Conservation (phyloP, 768 basidiomycete species). For the Kwoniella botswanensis region DNA sequence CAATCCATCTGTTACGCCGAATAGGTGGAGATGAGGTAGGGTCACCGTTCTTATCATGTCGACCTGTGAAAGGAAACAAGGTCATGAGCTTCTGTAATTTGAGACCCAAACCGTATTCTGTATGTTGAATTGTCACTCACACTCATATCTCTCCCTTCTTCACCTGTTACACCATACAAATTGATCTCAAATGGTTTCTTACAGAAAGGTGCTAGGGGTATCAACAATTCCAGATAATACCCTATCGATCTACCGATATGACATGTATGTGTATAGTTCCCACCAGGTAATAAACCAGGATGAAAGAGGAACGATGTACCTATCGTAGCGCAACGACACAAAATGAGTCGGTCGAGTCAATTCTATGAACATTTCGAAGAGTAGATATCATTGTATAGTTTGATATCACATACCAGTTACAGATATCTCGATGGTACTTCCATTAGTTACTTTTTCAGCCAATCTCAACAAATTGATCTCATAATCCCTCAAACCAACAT, state of each 20-base stretch:
- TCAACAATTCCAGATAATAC: conserved; percentile 88
- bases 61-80: conserved; percentile 62
- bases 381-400: too few relatives aligned
- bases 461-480: conserved; percentile 88
- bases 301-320: conserved; percentile 91
- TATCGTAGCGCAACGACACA: conserved; percentile 47
- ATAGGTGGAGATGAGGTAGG: conserved; percentile 84
- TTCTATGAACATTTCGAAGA: too few relatives aligned
- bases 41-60: conserved; percentile 89
- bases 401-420: conserved; percentile 72
- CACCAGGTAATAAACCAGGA: conserved; percentile 89
- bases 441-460: conserved; percentile 89
- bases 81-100: too few relatives aligned
- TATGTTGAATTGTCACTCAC: conserved; percentile 61
- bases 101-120: too few relatives aligned
- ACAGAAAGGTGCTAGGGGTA: conserved; percentile 89
- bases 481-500: conserved; percentile 92
- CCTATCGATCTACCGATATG: conserved; percentile 86
- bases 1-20: conserved; percentile 86
- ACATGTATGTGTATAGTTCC: conserved; percentile 80
- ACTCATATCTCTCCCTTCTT: conserved; percentile 82
- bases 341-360: too few relatives aligned
- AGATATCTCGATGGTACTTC: conserved; percentile 91
- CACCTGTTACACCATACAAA: conserved; percentile 87
- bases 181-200: conserved; percentile 84